Conservation (phyloP, 1,139 yeast species). For the Scheffersomyces parashehatae region DNA sequence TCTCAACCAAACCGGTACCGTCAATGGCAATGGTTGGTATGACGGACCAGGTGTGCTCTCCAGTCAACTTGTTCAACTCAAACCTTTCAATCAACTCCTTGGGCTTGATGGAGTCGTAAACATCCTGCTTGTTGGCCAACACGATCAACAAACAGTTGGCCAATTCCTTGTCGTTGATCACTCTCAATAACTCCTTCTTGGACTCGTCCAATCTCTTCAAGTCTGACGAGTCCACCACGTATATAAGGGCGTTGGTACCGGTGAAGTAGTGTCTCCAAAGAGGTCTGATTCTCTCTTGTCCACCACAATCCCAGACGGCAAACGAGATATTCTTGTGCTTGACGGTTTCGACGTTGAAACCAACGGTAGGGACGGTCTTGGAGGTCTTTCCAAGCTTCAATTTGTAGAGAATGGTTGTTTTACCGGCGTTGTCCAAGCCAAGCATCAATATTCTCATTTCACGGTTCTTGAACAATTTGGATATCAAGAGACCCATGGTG, state of each 20-base stretch:
- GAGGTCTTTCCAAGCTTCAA: conserved; percentile 73
- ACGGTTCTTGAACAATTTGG: conserved; percentile 41
- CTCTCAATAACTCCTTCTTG: conserved; percentile 73
- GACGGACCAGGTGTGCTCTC: conserved; percentile 70
- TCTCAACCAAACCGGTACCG: conserved; percentile 75
- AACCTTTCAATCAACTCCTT: conserved; percentile 63
- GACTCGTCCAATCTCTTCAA: conserved; percentile 72
- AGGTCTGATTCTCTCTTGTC: conserved; percentile 87
- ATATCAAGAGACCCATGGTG: conserved; percentile 18
- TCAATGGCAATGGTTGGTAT: conserved; percentile 75
- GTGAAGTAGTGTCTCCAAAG: conserved; percentile 95
- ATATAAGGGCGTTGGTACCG: conserved; percentile 91
- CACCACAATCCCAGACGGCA: conserved; percentile 98
- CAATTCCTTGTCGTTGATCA: conserved; percentile 78
- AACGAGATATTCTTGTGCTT: conserved; percentile 83
- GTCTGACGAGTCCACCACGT: conserved; percentile 86
- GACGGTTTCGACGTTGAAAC: conserved; percentile 92
- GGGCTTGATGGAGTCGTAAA: conserved; percentile 61
- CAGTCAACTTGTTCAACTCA: conserved; percentile 53
- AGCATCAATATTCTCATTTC: conserved; percentile 81
- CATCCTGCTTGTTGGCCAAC: conserved; percentile 90
- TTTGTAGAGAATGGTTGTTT: conserved; percentile 76
- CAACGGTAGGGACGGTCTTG: conserved; percentile 90
- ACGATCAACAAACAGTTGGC: conserved; percentile 76
- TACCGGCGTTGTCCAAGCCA: conserved; percentile 91